Evolutionary conservation across 805 yeast species (phyloP).

Genomic region (Maudiozyma saulgeensis): DNA sequence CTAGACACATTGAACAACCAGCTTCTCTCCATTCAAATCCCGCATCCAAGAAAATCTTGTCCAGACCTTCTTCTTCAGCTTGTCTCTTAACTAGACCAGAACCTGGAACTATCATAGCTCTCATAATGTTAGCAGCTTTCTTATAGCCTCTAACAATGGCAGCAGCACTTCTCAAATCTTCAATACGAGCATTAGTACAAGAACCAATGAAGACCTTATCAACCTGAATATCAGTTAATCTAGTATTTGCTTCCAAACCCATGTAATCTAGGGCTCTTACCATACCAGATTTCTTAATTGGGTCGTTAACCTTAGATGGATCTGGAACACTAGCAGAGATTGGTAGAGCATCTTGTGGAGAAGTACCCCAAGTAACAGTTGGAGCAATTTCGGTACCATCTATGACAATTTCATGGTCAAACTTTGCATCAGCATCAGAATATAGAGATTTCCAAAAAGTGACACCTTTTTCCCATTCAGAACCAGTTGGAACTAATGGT

Average conservation of each 20-base stretch:
- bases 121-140: constrained; percentile 70
- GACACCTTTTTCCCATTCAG: constrained; percentile 90
- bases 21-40: constrained; percentile 99
- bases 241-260: constrained; percentile 81
- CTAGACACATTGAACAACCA: constrained; percentile 98
- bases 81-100: constrained; percentile 89
- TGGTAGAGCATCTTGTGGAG: constrained; percentile 97
- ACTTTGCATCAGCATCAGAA: constrained; percentile 83
- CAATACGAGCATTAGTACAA: constrained; percentile 95
- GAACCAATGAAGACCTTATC: constrained; percentile 98
- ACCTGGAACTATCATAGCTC: constrained; percentile 93
- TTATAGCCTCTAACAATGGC: constrained; percentile 82
- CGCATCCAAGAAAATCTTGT: constrained; percentile 81
- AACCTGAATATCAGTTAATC: constrained; percentile 59
- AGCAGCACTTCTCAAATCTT: constrained; percentile 94
- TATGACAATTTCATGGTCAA: constrained; percentile 75
- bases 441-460: constrained; percentile 82
- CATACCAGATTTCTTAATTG: constrained; percentile 72
- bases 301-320: constrained; percentile 64
- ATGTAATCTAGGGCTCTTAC: constrained; percentile 86
- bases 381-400: constrained; percentile 82
- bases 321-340: constrained; percentile 87
- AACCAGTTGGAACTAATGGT: constrained; percentile 91
- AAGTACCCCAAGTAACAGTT: constrained; percentile 98
- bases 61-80: constrained; percentile 92